These are phyloP conservation scores for Camellia granthamiana DNA, from an alignment of 148 eudicot species.

Conservation along the genomic window DNA sequence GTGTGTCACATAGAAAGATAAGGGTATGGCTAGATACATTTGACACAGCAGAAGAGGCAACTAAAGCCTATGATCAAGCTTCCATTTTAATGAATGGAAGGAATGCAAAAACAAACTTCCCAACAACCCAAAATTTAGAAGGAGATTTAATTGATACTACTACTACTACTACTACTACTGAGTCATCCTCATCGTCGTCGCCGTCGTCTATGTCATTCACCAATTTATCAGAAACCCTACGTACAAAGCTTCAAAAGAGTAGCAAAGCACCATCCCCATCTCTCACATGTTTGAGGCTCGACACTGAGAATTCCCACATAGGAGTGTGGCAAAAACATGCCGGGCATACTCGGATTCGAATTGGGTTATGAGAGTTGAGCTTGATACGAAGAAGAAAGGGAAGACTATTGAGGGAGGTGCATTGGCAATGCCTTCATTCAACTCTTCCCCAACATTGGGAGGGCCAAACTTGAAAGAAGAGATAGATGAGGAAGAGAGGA, in stretches of 20 bases:
- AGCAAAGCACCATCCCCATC: conserved; percentile 42
- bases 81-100: conserved; percentile 51
- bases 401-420: neutral
- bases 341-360: conserved; percentile 37
- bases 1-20: conserved; percentile 33
- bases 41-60: conserved; percentile 57
- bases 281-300: conserved; percentile 54
- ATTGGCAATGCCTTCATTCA: neutral
- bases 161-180: too few relatives aligned
- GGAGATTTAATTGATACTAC: neutral
- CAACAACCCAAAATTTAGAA: conserved; percentile 19
- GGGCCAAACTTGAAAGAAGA: conserved; percentile 10
- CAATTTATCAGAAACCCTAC: conserved; percentile 36
- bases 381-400: conserved; percentile 13
- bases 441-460: neutral
- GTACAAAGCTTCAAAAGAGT: conserved; percentile 41
- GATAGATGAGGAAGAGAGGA: conserved; percentile 22
- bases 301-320: conserved; percentile 48
- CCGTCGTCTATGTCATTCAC: neutral
- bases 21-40: conserved; percentile 61
- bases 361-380: conserved; percentile 45
- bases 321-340: conserved; percentile 59
- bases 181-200: too few relatives aligned
- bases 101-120: conserved; percentile 54
- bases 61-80: conserved; percentile 54